Percentiles rank a stretch among this genome's conserved stretches.
These are phyloP conservation scores for Saussurea involucrata DNA, from an alignment of 129 eudicot species.

Conservation along the genomic window DNA sequence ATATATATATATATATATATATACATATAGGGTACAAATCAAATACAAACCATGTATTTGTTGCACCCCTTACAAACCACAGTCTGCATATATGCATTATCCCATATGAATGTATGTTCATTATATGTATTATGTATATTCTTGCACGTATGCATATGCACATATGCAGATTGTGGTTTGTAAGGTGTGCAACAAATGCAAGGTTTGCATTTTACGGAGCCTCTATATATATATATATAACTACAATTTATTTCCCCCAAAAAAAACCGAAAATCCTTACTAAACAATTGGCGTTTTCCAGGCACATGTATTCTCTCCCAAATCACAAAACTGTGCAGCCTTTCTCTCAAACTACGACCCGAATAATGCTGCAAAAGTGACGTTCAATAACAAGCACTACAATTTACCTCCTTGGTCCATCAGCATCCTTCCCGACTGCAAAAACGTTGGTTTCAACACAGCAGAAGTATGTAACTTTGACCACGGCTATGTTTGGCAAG, in stretches of 20 bases:
- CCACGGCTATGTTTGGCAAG: not conserved
- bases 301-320: constrained; percentile 81
- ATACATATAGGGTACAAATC: too few species aligned
- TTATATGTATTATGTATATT: too few species aligned
- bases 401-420: constrained; percentile 94
- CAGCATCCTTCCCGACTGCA: constrained; percentile 93
- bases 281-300: constrained; percentile 32
- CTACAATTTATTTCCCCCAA: not conserved
- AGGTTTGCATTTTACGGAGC: too few species aligned
- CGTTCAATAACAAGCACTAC: constrained; percentile 78
- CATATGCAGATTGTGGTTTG: too few species aligned
- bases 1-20: not conserved
- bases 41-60: too few species aligned
- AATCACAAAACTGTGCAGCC: constrained; percentile 75
- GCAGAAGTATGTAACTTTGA: constrained; percentile 61
- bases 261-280: not conserved
- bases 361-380: constrained; percentile 58
- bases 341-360: constrained; percentile 82
- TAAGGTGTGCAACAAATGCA: too few species aligned
- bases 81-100: too few species aligned
- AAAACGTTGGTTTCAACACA: constrained; percentile 74
- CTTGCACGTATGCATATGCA: too few species aligned
- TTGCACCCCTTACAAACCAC: too few species aligned
- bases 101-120: too few species aligned
- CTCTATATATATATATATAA: not conserved